Conservation (phyloP, 306 rosid genomes). For the Corylus heterophylla region DNA sequence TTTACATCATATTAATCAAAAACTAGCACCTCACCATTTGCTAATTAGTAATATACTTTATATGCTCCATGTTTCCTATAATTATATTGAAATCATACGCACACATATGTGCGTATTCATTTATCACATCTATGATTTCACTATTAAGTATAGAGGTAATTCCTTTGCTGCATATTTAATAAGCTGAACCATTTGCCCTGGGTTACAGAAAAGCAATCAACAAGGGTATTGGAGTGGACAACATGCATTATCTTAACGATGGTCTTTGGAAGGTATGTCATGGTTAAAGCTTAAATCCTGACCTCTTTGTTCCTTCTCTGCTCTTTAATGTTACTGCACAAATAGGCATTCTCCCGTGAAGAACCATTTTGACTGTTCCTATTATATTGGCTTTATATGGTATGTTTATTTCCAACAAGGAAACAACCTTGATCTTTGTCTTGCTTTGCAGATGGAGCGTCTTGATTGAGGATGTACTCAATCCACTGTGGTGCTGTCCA, state of each 20-base stretch:
- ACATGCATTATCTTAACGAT: conserved; percentile 96
- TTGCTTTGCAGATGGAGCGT: conserved; percentile 63
- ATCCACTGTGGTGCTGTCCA: conserved; percentile 8
- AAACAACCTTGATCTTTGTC: neutral
- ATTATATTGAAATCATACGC: neutral
- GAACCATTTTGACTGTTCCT: neutral
- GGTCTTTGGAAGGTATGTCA: conserved; percentile 95
- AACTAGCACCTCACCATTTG: neutral
- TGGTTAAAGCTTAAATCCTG: conserved; percentile 14
- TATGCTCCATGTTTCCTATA: neutral
- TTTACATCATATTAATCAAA: neutral
- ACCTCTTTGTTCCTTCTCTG: conserved; percentile 4
- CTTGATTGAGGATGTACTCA: conserved; percentile 57
- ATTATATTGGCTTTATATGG: neutral
- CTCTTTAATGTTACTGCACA: neutral
- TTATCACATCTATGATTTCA: neutral
- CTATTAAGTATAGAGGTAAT: neutral
- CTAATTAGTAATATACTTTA: neutral
- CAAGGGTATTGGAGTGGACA: conserved; percentile 98
- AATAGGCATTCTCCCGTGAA: neutral
- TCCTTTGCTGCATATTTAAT: conserved; percentile 18
- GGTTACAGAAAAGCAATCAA: conserved; percentile 74
- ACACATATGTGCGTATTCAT: neutral
- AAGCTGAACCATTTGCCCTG: conserved; percentile 26
- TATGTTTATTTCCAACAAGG: neutral